Evolutionary conservation across 2,329 filamentous ascomycete genomes (phyloP).

Genomic region (Neonectria magnoliae): DNA sequence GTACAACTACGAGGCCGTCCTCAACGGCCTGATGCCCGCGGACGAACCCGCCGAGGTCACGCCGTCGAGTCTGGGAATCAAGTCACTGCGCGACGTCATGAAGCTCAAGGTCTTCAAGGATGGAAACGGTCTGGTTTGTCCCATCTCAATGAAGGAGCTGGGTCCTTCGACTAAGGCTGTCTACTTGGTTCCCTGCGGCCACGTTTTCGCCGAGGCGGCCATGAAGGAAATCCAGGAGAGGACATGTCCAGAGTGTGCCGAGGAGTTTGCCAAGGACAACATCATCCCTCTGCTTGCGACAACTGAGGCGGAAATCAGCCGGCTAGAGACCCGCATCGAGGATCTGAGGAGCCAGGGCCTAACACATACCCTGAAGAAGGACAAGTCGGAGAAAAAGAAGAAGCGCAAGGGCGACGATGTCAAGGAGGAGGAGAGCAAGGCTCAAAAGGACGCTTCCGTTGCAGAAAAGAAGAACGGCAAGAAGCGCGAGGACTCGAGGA

Average conservation of each 20-base stretch:
- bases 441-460: conserved; percentile 61
- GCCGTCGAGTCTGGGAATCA: conserved; percentile 70
- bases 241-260: conserved; percentile 77
- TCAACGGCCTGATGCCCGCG: conserved; percentile 67
- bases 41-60: conserved; percentile 65
- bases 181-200: conserved; percentile 93
- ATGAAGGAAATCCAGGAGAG: conserved; percentile 80
- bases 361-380: conserved; percentile 90
- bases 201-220: conserved; percentile 89
- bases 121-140: conserved; percentile 78
- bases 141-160: conserved; percentile 86
- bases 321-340: conserved; percentile 72
- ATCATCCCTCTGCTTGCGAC: conserved; percentile 84
- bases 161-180: conserved; percentile 83
- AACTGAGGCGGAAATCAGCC: conserved; percentile 74
- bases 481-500: conserved; percentile 47
- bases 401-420: conserved; percentile 67
- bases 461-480: conserved; percentile 41
- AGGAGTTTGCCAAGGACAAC: conserved; percentile 76
- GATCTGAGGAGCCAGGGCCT: conserved; percentile 77
- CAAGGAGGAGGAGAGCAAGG: conserved; percentile 50
- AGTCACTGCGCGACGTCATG: conserved; percentile 84
- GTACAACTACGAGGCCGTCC: conserved; percentile 93
- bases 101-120: conserved; percentile 76
- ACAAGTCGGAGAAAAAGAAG: conserved; percentile 71